Base-by-base conservation (phyloP, 495 filamentous ascomycete genomes). In the Glutinoglossum americanum region DNA sequence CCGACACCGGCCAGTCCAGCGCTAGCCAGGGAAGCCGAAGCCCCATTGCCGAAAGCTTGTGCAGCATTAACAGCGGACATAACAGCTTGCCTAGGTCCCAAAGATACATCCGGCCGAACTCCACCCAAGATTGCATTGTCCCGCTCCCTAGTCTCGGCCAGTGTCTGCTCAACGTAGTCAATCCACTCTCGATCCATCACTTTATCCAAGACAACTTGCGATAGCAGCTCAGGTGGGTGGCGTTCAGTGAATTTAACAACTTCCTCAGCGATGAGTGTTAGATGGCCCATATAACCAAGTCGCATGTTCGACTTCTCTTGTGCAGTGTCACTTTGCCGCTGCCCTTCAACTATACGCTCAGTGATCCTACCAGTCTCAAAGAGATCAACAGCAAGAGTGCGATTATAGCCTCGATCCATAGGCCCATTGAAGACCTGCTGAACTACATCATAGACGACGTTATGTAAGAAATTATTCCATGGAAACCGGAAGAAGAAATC, bases 391-490 rank as follows among this genome's bases (percentile, higher is more conserved):
- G 92, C 89, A n/a, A 99, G 76, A 45, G 80, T 81, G 8, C 87
- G 82, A 69, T 99, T 99, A 67, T 81, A 96, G 15, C 92, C 88
- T 55, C 89, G 83, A 61, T 96, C 89, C 86, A 99, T 95, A 13
- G 86, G 86, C 0, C 93, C 92, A 65, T 99, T 99, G 70, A 99
- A 98, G 0, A 99, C 93, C 71, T 99, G 92, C 67, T 99, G 92
- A 13, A 99, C 84, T 61, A 99, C 89, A 67, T 99, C 92, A 67
- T 99, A 99, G 26, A 99, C 92, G 47, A 99, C 92, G 70, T 99
- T 99, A 68, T 99, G 92, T 25, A 99, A 79, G 65, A 99, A 99
- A 68, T 99, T 99, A 66, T 99, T 99, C 92, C 92, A 99, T 3
- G 92, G 93, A 68, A 97, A 97, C 56, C 80, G 82, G 75, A 97